A percentile compares a stretch with the other conserved stretches of the same genome.
Evolutionary conservation across 306 rosid genomes (phyloP).

Genomic region (Phaseolus lunatus): DNA sequence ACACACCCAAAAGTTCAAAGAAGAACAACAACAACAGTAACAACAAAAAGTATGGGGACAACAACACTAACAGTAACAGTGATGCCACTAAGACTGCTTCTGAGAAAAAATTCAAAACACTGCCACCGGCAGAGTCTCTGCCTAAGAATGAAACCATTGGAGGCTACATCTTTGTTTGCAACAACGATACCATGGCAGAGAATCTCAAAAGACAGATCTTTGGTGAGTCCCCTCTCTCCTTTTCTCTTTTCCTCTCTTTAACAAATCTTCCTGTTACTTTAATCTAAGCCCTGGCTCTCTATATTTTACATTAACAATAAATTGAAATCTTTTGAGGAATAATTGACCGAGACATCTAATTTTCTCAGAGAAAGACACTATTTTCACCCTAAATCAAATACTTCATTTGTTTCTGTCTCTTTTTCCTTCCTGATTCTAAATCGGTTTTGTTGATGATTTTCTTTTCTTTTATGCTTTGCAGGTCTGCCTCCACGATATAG

Average conservation of each 20-base stretch:
- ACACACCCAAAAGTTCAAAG: constrained; percentile 51
- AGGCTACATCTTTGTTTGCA: constrained; percentile 94
- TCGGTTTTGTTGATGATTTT: constrained; percentile 1
- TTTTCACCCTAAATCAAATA: neutral
- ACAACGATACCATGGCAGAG: constrained; percentile 96
- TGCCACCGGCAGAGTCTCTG: constrained; percentile 83
- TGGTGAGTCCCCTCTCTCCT: constrained; percentile 53
- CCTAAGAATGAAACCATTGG: constrained; percentile 83
- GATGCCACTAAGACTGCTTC: constrained; percentile 48
- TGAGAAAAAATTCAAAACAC: constrained; percentile 84
- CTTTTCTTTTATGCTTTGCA: constrained; percentile 36
- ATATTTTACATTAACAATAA: neutral
- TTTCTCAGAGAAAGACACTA: neutral
- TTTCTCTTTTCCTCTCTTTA: neutral
- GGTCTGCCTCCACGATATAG: constrained; percentile 95
- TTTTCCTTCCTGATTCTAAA: neutral
- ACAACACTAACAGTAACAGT: constrained; percentile 46
- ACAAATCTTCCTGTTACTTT: neutral
- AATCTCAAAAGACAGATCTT: constrained; percentile 86
- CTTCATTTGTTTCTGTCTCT: neutral
- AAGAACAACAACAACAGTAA: constrained; percentile 42
- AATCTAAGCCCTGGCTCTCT: neutral
- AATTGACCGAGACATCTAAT: constrained; percentile 17
- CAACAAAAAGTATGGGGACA: constrained; percentile 50
- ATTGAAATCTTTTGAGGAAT: neutral